These are phyloP conservation scores for Coemansia sp. DNA, from an alignment of 192 early-diverging fungal genomes.

Conservation along the genomic window DNA sequence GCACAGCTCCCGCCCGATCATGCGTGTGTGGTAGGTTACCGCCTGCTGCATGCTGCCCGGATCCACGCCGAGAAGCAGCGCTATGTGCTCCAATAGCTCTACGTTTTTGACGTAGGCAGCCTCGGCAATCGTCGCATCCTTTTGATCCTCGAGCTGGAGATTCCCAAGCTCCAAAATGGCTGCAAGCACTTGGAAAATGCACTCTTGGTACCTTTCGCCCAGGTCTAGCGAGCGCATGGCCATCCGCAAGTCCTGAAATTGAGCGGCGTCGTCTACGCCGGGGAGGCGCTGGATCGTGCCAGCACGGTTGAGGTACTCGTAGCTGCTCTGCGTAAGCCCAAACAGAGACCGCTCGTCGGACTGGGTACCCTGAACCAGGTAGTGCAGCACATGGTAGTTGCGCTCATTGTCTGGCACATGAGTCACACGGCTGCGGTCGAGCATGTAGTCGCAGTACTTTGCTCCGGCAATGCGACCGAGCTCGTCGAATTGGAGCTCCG, in stretches of 20 bases:
- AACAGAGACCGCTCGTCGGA: conserved; percentile 74
- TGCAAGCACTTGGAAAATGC: conserved; percentile 83
- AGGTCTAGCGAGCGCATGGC: conserved; percentile 89
- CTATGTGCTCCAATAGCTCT: conserved; percentile 78
- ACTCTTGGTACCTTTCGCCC: conserved; percentile 74
- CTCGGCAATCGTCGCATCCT: conserved; percentile 67
- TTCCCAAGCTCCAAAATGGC: conserved; percentile 89
- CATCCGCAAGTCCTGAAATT: conserved; percentile 69
- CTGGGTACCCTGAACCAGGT: conserved; percentile 82
- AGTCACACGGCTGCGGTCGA: conserved; percentile 82
- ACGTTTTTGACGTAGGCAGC: conserved; percentile 77
- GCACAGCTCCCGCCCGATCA: conserved; percentile 81
- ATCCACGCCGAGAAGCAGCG: conserved; percentile 85
- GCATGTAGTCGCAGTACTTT: conserved; percentile 82
- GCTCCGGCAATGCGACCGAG: conserved; percentile 86
- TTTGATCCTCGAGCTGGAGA: conserved; percentile 72
- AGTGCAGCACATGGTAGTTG: conserved; percentile 96
- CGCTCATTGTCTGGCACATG: conserved; percentile 67
- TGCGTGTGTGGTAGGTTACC: conserved; percentile 81
- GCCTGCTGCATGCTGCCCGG: conserved; percentile 71
- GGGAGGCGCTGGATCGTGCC: conserved; percentile 55
- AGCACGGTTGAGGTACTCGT: conserved; percentile 43
- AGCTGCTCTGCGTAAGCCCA: conserved; percentile 67
- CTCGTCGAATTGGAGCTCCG: conserved; percentile 90
- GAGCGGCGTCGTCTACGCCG: conserved; percentile 60